phyloP scores from a whole-genome alignment of 306 rosid species.

The Potentilla sterilis region DNA sequence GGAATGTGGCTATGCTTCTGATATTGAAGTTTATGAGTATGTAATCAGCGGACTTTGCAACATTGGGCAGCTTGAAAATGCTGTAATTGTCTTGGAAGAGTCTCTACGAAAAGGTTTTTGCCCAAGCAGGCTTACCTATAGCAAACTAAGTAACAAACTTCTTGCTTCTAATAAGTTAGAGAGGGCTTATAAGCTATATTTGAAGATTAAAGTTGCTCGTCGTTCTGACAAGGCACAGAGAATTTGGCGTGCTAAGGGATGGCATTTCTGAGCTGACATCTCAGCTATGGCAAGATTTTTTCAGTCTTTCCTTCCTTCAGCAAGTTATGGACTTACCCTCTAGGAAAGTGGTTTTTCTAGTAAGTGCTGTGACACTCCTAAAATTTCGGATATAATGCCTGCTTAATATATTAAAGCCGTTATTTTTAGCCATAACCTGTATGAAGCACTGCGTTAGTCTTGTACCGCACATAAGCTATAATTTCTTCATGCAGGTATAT shows the following conservation, averaged over 20 bases:
- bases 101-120: conserved; percentile 64
- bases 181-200: conserved; percentile 63
- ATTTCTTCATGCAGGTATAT: background rate
- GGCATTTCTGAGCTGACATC: conserved; percentile 67
- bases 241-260: conserved; percentile 78
- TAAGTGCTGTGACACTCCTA: background rate
- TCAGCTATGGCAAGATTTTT: background rate
- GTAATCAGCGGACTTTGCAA: conserved; percentile 72
- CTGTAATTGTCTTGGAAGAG: conserved; percentile 92
- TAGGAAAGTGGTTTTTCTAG: background rate
- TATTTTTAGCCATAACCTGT: background rate
- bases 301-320: background rate
- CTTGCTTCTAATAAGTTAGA: conserved; percentile 57
- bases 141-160: conserved; percentile 65
- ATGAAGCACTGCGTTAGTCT: conserved; percentile 1
- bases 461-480: background rate
- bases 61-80: conserved; percentile 80
- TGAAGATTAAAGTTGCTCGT: conserved; percentile 73
- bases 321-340: background rate
- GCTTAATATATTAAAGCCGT: background rate
- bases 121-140: conserved; percentile 69
- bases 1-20: conserved; percentile 67
- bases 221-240: conserved; percentile 50
- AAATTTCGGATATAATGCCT: background rate
- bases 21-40: conserved; percentile 70